Evolutionary conservation across 768 basidiomycete genomes (phyloP).

Genomic region (Panus rudis): DNA sequence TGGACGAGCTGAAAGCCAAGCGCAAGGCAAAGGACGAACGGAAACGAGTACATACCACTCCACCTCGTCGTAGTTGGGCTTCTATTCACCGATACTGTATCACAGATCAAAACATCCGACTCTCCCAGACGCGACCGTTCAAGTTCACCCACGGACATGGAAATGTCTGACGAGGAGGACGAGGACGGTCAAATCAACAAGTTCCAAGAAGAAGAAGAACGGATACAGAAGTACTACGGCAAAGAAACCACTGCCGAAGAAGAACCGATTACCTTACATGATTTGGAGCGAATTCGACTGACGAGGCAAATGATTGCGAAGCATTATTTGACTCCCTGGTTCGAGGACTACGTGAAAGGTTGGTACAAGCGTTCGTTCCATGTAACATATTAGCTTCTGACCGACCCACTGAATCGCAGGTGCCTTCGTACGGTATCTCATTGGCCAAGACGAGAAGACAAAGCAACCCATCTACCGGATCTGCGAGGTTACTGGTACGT

Average conservation of each 20-base stretch:
- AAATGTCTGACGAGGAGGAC: slow-evolving; percentile 73
- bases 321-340: slow-evolving; percentile 72
- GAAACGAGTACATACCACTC: slow-evolving; percentile 69
- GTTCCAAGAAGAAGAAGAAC: slow-evolving; percentile 68
- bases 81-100: neutral
- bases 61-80: neutral
- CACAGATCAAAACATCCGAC: slow-evolving; percentile 21
- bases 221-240: slow-evolving; percentile 43
- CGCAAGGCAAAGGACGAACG: slow-evolving; percentile 87
- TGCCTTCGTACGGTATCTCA: slow-evolving; percentile 79
- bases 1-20: slow-evolving; percentile 81
- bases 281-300: slow-evolving; percentile 56
- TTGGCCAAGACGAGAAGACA: slow-evolving; percentile 52
- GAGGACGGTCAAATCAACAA: slow-evolving; percentile 72
- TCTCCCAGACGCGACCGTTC: slow-evolving; percentile 67
- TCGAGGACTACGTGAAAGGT: slow-evolving; percentile 80
- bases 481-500: slow-evolving; percentile 72
- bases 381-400: neutral
- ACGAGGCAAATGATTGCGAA: slow-evolving; percentile 68
- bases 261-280: slow-evolving; percentile 44
- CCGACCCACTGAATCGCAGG: slow-evolving; percentile 40
- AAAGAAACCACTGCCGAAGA: slow-evolving; percentile 33
- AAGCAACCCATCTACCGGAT: slow-evolving; percentile 64
- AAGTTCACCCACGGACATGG: slow-evolving; percentile 81
- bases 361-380: slow-evolving; percentile 14